Percentiles rank a stretch among this genome's conserved stretches.
Evolutionary conservation across 2,329 filamentous ascomycete genomes (phyloP).

Genomic region (Alternaria sp.): DNA sequence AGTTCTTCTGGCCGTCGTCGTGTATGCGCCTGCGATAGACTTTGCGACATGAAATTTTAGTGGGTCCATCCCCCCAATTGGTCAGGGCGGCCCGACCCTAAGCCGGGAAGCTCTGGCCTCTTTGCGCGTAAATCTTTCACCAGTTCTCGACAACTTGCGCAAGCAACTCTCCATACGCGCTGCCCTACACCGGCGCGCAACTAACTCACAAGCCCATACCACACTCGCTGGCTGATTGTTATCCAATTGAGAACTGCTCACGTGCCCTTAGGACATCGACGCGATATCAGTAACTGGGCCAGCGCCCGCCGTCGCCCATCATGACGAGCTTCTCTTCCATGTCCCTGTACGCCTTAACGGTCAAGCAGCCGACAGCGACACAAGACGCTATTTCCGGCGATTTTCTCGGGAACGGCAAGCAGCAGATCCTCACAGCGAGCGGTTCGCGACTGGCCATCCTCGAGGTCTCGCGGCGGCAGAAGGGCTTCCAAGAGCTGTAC

Average conservation of each 20-base stretch:
- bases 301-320: constrained; percentile 53
- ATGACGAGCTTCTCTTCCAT: constrained; percentile 99
- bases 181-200: constrained; percentile 15
- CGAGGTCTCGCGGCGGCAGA: constrained; percentile 83
- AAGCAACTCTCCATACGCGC: constrained; percentile 12
- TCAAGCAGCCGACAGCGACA: constrained; percentile 89
- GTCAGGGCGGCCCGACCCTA: constrained; percentile 25
- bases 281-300: constrained; percentile 38
- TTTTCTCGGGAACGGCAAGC: constrained; percentile 94
- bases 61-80: constrained; percentile 23
- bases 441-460: constrained; percentile 89
- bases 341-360: constrained; percentile 97
- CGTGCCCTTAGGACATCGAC: constrained; percentile 18
- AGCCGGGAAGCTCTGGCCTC: constrained; percentile 25
- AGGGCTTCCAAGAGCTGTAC: constrained; percentile 84
- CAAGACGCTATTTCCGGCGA: constrained; percentile 92
- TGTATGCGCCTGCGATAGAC: constrained; percentile 17
- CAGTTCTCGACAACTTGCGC: constrained; percentile 8
- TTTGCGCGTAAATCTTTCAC: constrained; percentile 19
- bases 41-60: constrained; percentile 31
- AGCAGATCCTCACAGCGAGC: constrained; percentile 94
- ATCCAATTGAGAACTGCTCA: background rate
- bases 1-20: background rate
- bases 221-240: background rate
- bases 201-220: constrained; percentile 5